Evolutionary conservation across 176 grass and related monocot species (phyloP).

Genomic region (Carex littledalei): DNA sequence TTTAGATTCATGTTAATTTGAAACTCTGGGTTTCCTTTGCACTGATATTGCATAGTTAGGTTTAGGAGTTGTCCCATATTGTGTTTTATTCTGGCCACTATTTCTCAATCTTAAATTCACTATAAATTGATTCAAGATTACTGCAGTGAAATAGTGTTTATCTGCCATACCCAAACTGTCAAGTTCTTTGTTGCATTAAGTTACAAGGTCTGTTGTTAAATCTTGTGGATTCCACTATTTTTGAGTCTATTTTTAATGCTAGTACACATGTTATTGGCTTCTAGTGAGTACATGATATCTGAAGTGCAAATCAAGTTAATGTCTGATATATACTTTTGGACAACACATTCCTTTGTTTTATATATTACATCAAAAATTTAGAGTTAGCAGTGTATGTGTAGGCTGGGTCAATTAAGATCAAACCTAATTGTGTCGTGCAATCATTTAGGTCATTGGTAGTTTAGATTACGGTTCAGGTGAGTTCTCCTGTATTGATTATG

Average conservation of each 20-base stretch:
- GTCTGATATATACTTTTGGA: background rate
- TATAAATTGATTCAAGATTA: background rate
- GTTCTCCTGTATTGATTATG: background rate
- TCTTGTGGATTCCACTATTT: background rate
- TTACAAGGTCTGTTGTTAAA: background rate
- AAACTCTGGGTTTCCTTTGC: background rate
- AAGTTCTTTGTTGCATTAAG: background rate
- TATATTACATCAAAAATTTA: background rate
- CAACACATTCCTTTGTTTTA: background rate
- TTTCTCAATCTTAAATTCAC: background rate
- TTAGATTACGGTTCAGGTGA: background rate
- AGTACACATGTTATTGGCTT: background rate
- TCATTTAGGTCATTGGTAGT: background rate
- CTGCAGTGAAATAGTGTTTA: background rate
- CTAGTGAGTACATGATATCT: background rate
- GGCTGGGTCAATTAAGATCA: background rate
- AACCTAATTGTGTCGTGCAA: background rate
- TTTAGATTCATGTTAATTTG: background rate
- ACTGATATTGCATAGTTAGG: background rate
- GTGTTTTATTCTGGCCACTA: background rate
- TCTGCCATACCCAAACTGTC: background rate
- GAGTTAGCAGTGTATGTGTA: background rate
- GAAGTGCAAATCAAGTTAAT: background rate
- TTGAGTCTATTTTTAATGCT: background rate
- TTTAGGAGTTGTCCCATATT: background rate